Percentiles rank a stretch among this genome's conserved stretches.
These are phyloP conservation scores for Durio zibethinus DNA, from an alignment of 345 rosid genomes.

Conservation along the genomic window DNA sequence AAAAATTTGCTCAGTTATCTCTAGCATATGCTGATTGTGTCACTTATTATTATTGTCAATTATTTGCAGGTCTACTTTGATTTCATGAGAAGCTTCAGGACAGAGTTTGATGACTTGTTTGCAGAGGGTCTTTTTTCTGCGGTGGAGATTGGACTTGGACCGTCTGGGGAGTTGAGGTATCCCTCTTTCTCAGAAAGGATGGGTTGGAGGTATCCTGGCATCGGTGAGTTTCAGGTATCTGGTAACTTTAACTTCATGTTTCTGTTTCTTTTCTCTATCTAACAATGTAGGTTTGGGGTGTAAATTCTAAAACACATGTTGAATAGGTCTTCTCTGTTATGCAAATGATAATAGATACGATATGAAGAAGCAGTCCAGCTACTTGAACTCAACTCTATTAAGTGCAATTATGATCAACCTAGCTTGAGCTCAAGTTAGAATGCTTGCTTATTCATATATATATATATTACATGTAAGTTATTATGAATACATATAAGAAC, in stretches of 20 bases:
- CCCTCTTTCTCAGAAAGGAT: conserved; percentile 81
- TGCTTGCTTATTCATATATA: background rate
- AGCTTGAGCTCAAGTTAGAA: background rate
- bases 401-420: background rate
- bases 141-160: conserved; percentile 87
- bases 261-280: background rate
- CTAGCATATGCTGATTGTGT: conserved; percentile 9
- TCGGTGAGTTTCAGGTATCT: conserved; percentile 98
- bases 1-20: background rate
- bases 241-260: conserved; percentile 15
- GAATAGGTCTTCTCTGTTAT: background rate
- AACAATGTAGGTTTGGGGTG: background rate
- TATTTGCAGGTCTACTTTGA: conserved; percentile 82
- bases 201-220: conserved; percentile 96
- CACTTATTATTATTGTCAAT: conserved; percentile 8
- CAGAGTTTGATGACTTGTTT: conserved; percentile 85
- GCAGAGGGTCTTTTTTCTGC: conserved; percentile 62
- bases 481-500: background rate
- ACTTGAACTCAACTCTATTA: background rate
- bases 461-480: background rate
- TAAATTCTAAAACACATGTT: background rate
- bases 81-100: conserved; percentile 93
- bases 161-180: conserved; percentile 82
- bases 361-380: background rate
- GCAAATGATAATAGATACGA: background rate